Conservation (phyloP, 2,329 filamentous ascomycete species). For the Remersonia thermophila region DNA sequence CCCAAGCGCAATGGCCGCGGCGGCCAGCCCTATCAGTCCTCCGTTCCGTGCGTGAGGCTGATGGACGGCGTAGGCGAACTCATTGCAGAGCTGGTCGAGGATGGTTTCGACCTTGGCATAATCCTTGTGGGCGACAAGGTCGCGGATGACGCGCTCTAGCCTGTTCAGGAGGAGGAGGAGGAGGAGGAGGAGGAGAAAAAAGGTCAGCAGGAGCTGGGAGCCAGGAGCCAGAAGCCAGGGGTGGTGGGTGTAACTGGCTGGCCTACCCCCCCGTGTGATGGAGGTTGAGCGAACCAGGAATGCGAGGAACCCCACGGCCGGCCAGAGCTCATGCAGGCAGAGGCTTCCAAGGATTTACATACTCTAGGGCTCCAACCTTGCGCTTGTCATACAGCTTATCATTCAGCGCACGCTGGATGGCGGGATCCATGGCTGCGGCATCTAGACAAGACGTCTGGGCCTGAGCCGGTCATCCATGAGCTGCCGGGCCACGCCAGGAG, state of each 20-base stretch:
- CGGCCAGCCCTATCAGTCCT: conserved; percentile 86
- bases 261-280: conserved; percentile 82
- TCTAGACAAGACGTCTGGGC: conserved; percentile 3
- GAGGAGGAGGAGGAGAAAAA: too few species aligned
- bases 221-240: too few species aligned
- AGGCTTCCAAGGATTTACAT: conserved; percentile 27
- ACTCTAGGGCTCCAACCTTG: conserved; percentile 94
- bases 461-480: conserved; percentile 8
- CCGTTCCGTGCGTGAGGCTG: conserved; percentile 94
- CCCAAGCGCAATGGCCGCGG: conserved; percentile 88
- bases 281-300: too few species aligned
- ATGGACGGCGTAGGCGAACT: conserved; percentile 94
- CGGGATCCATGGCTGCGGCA: conserved; percentile 58
- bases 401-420: conserved; percentile 81
- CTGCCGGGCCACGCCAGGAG: background rate
- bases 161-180: too few species aligned
- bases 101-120: conserved; percentile 73
- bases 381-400: conserved; percentile 99
- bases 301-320: too few species aligned
- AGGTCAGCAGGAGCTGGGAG: too few species aligned
- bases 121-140: conserved; percentile 64
- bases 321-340: background rate
- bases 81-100: conserved; percentile 91
- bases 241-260: too few species aligned
- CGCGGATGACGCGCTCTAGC: conserved; percentile 81